These are phyloP conservation scores for Crithidia mellificae DNA, from an alignment of 208 protist species.

Conservation along the genomic window DNA sequence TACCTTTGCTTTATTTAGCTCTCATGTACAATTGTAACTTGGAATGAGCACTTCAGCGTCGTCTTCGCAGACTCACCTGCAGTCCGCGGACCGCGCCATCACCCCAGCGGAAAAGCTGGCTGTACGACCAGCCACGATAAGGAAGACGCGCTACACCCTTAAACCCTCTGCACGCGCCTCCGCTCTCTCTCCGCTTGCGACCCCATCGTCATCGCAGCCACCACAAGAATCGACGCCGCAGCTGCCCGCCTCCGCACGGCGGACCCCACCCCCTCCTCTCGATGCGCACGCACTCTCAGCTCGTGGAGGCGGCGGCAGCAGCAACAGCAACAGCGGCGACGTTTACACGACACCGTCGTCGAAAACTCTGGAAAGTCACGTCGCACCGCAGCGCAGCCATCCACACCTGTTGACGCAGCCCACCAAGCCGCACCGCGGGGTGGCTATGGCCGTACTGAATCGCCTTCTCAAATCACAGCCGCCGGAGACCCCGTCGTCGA, in stretches of 20 bases:
- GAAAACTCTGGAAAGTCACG: no score
- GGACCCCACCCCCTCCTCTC: slow-evolving; percentile 2
- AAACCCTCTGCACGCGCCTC: not conserved
- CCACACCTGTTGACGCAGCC: not conserved
- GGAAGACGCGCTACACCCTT: not conserved
- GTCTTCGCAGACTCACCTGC: not conserved
- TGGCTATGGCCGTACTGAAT: slow-evolving; percentile 10
- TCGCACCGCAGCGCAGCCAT: not conserved
- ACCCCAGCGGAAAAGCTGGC: not conserved
- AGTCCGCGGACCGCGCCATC: not conserved
- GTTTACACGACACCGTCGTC: not conserved
- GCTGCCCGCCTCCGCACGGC: not conserved
- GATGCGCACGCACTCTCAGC: not conserved
- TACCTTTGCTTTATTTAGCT: no score
- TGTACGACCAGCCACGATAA: not conserved
- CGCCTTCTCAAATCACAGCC: slow-evolving; percentile 1
- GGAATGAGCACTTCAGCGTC: not conserved
- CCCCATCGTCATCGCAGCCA: not conserved
- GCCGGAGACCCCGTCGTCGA: not conserved
- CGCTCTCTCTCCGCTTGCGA: not conserved
- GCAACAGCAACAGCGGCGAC: no score
- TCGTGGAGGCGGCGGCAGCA: not conserved
- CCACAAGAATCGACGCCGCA: no score
- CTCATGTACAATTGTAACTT: not conserved
- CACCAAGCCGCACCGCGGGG: not conserved